Percentiles rank a stretch among this genome's conserved stretches.
Evolutionary conservation across 2,329 filamentous ascomycete species (phyloP).

Genomic region (Ophiostoma sp.): DNA sequence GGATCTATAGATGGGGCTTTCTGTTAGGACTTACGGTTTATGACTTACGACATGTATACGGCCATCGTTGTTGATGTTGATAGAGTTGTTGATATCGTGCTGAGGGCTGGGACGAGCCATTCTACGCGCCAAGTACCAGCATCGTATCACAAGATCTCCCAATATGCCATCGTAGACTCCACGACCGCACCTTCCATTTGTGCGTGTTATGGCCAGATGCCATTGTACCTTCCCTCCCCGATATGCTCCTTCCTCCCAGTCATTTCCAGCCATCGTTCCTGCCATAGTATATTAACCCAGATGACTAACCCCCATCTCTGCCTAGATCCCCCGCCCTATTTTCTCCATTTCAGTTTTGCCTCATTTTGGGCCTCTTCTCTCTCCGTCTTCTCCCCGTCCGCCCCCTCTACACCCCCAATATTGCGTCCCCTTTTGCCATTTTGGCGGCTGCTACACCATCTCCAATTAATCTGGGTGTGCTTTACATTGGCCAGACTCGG

Average conservation of each 20-base stretch:
- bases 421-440: not conserved
- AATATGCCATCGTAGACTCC: constrained; percentile 1
- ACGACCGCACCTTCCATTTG: not conserved
- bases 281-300: not conserved
- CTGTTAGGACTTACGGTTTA: not conserved
- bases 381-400: not conserved
- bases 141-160: not conserved
- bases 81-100: too few species aligned
- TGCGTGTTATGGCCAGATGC: not conserved
- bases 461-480: not conserved
- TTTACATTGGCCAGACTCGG: not conserved
- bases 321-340: not conserved
- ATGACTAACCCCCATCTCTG: not conserved
- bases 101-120: too few species aligned
- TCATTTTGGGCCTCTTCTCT: not conserved
- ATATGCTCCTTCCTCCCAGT: not conserved
- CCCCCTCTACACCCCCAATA: not conserved
- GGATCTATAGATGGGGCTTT: not conserved
- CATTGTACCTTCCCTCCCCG: not conserved
- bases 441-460: not conserved
- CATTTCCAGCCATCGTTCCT: not conserved
- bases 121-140: too few species aligned
- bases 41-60: too few species aligned
- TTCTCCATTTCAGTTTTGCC: not conserved
- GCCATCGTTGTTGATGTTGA: too few species aligned